Conservation (phyloP, 192 early-diverging fungal species). For the Coemansia sp. region DNA sequence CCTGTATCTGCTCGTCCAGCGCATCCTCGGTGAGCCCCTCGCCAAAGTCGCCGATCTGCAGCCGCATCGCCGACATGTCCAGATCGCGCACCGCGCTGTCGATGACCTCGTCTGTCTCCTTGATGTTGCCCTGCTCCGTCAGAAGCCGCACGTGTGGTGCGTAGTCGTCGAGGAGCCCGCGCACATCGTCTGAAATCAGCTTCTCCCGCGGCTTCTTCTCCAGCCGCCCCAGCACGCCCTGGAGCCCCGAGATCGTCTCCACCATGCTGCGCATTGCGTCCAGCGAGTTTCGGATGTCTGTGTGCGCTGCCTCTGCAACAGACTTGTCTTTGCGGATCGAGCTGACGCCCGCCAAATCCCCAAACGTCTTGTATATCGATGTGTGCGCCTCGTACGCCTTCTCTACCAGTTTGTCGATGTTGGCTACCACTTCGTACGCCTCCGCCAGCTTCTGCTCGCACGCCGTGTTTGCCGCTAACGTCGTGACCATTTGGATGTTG, state of each 20-base stretch:
- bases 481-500: not conserved
- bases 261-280: conserved; percentile 40
- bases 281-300: conserved; percentile 38
- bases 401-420: conserved; percentile 35
- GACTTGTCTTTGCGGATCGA: conserved; percentile 51
- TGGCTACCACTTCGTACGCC: conserved; percentile 27
- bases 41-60: conserved; percentile 42
- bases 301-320: conserved; percentile 36
- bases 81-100: conserved; percentile 34
- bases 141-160: conserved; percentile 37
- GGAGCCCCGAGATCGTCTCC: conserved; percentile 21
- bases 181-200: conserved; percentile 38
- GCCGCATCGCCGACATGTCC: conserved; percentile 42
- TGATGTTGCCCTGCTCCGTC: conserved; percentile 31
- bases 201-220: conserved; percentile 46
- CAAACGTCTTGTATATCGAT: conserved; percentile 42
- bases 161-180: conserved; percentile 24
- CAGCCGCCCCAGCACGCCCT: conserved; percentile 25
- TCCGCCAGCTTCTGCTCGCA: conserved; percentile 23
- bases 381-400: conserved; percentile 48
- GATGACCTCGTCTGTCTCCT: conserved; percentile 19
- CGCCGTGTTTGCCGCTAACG: not conserved
- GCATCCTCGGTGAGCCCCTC: conserved; percentile 21
- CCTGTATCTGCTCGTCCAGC: conserved; percentile 22
- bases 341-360: conserved; percentile 42